Base-by-base conservation (phyloP, 495 filamentous ascomycete species). In the Chaetomidium leptoderma region DNA sequence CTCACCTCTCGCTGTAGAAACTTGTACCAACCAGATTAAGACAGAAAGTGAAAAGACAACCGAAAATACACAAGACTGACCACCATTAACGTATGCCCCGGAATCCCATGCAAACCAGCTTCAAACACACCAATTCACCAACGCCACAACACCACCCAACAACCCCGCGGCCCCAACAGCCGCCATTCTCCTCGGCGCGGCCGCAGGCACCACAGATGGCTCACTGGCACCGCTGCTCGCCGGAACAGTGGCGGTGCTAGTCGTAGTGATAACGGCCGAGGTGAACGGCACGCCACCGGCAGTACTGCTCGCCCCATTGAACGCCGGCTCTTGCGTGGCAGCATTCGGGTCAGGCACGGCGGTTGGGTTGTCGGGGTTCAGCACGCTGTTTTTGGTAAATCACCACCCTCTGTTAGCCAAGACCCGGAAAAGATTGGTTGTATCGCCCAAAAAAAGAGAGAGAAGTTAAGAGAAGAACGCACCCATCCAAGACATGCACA, bases 401-500 rank as follows among this genome's bases (percentile, higher is more conserved):
- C 9, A n/a, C 3, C 14, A 11, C 8, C 14, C 6, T n/a, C 13
- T 13, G 35, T 37, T 37, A n/a, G 35, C 3, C 16, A 21, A 42
- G 4, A 4, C n/a, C 6, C 39, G 3, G 5, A 4, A 3, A 42
- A 21, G 39, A 21, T 42, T 6, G 17, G 39, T 10, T 37, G 35
- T 10, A 9, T 7, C 4, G 7, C 10, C 24, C 14, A 46, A 44
- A 27, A 24, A 42, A 26, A 32, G 14, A 29, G 10, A n/a, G 17
- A 2, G 17, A 23, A 19, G 16, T n/a, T 17, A 1, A 7, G 14
- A n/a, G 39, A 16, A 14, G 32, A 17, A 36, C 40, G 14, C 10
- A 77, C 81, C 69, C 71, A 59, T 87, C 82, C 58, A 88, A 79
- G 30, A 87, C 68, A 63, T 89, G 86, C 6, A 88, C 69, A 10